Conservation (phyloP, 2,329 filamentous ascomycete genomes). For the Diaporthe sp. region DNA sequence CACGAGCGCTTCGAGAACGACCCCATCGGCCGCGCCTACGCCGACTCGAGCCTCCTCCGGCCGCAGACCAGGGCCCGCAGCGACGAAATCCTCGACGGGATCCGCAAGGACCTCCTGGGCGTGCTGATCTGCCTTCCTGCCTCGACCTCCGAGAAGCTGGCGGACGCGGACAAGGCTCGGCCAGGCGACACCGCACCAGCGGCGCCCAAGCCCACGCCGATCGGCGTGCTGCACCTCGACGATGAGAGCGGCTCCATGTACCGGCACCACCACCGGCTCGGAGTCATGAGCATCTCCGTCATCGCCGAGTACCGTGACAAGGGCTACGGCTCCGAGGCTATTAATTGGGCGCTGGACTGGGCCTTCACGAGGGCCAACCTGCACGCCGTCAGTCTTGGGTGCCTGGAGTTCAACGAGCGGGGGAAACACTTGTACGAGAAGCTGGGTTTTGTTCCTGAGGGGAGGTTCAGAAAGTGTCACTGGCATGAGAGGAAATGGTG, state of each 20-base stretch:
- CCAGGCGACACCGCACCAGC: neutral
- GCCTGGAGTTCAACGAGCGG: slow-evolving; percentile 57
- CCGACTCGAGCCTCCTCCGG: slow-evolving; percentile 46
- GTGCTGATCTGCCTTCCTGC: slow-evolving; percentile 53
- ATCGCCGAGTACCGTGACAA: slow-evolving; percentile 43
- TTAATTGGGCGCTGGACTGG: slow-evolving; percentile 61
- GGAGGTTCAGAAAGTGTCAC: slow-evolving; percentile 54
- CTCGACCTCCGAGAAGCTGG: slow-evolving; percentile 7
- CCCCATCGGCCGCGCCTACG: slow-evolving; percentile 44
- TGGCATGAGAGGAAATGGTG: slow-evolving; percentile 58
- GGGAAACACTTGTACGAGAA: slow-evolving; percentile 57
- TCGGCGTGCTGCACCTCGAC: slow-evolving; percentile 37
- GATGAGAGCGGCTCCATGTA: slow-evolving; percentile 9
- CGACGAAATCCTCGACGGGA: slow-evolving; percentile 28
- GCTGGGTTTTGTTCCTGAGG: slow-evolving; percentile 60
- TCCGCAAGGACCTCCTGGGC: slow-evolving; percentile 49
- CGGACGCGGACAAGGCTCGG: neutral
- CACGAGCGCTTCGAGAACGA: slow-evolving; percentile 48
- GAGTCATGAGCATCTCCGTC: slow-evolving; percentile 53
- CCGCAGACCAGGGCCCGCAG: slow-evolving; percentile 41
- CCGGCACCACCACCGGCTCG: slow-evolving; percentile 16
- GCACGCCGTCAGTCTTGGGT: slow-evolving; percentile 57
- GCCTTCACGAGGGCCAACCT: slow-evolving; percentile 58
- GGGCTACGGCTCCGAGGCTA: slow-evolving; percentile 61
- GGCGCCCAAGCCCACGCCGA: slow-evolving; percentile 20